A percentile compares a stretch with the other conserved stretches of the same genome.
Evolutionary conservation across 2,329 filamentous ascomycete species (phyloP).

Genomic region (Acarospora socialis): DNA sequence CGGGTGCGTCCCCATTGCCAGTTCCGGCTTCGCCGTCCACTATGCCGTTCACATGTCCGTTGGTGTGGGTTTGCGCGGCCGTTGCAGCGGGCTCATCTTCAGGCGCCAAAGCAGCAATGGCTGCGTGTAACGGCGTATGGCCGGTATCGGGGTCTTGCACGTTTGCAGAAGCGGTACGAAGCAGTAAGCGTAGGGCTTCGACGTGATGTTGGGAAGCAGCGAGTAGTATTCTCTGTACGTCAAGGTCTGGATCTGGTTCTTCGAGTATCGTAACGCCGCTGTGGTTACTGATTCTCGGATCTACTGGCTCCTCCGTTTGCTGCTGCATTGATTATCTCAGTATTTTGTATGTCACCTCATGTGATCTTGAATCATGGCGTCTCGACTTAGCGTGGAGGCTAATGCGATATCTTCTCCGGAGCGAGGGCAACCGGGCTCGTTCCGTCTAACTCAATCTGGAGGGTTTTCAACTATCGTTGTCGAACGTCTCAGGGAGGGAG

Average conservation of each 20-base stretch:
- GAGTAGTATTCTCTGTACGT: conserved; percentile 47
- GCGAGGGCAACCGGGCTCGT: no score
- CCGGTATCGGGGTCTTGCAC: conserved; percentile 74
- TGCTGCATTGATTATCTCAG: not conserved
- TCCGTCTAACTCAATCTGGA: no score
- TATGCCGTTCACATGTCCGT: conserved; percentile 4
- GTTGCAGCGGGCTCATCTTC: conserved; percentile 19
- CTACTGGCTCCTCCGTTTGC: not conserved
- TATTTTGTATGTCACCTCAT: not conserved
- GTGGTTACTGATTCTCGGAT: not conserved
- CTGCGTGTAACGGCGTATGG: conserved; percentile 77
- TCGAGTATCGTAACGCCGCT: not conserved
- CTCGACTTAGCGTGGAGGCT: not conserved
- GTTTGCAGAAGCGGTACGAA: conserved; percentile 52
- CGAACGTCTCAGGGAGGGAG: no score
- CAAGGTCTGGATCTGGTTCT: conserved; percentile 18
- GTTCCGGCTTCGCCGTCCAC: conserved; percentile 18
- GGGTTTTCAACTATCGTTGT: no score
- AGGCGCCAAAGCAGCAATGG: conserved; percentile 58
- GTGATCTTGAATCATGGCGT: not conserved
- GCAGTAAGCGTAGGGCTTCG: conserved; percentile 51
- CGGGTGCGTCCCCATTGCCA: conserved; percentile 6
- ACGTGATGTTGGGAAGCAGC: conserved; percentile 55
- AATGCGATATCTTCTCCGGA: no score
- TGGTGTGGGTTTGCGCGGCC: conserved; percentile 9